Conservation (phyloP, 2,329 filamentous ascomycete genomes). For the Coniochaeta sp. region DNA sequence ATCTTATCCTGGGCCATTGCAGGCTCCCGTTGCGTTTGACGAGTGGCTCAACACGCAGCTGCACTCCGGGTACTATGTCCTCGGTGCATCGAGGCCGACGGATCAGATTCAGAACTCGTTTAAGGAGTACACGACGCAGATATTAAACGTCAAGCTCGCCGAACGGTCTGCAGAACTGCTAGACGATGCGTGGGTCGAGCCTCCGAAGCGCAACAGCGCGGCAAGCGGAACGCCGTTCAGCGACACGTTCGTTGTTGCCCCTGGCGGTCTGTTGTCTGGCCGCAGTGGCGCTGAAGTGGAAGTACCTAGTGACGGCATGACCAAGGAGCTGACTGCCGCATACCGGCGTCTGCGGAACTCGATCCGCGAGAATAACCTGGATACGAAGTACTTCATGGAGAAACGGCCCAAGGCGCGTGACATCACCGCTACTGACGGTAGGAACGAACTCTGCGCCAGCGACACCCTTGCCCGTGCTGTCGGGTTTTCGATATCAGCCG, state of each 20-base stretch:
- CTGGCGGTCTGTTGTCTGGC: constrained; percentile 11
- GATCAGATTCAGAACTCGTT: constrained; percentile 28
- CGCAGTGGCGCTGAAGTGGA: constrained; percentile 5
- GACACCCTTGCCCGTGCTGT: constrained; percentile 61
- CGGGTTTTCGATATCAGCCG: constrained; percentile 78
- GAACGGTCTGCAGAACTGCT: constrained; percentile 28
- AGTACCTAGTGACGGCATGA: constrained; percentile 23
- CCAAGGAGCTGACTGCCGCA: constrained; percentile 50
- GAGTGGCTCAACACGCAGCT: constrained; percentile 61
- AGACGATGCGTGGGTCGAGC: constrained; percentile 37
- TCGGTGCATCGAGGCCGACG: constrained; percentile 24
- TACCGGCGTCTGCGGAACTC: constrained; percentile 57
- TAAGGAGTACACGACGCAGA: constrained; percentile 27
- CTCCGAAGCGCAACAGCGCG: constrained; percentile 19
- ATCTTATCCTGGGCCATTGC: constrained; percentile 67
- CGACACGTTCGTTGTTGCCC: constrained; percentile 29
- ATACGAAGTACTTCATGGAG: constrained; percentile 22
- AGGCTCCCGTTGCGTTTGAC: constrained; percentile 51
- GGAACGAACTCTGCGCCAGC: constrained; percentile 41
- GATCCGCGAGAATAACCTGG: constrained; percentile 46
- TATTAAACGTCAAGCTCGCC: constrained; percentile 31
- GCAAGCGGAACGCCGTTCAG: constrained; percentile 33
- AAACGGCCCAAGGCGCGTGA: constrained; percentile 4
- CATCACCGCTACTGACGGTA: constrained; percentile 21
- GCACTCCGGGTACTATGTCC: constrained; percentile 31